Percentiles rank a stretch among this genome's conserved stretches.
phyloP scores from a whole-genome alignment of 225 moss, liverwort and hornwort genomes.

The Marchantia polymorpha region DNA sequence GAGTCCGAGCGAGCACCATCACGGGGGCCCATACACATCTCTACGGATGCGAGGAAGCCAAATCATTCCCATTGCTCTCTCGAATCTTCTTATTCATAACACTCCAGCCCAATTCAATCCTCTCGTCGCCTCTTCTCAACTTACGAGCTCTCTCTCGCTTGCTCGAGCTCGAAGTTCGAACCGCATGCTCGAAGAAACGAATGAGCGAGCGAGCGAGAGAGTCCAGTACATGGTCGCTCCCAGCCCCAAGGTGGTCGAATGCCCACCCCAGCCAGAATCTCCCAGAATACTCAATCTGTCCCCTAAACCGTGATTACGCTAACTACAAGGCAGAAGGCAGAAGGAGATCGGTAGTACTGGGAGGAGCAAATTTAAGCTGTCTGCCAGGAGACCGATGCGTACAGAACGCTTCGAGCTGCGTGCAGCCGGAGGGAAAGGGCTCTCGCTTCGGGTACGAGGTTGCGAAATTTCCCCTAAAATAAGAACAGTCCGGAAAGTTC shows the following conservation, averaged over 20 bases:
- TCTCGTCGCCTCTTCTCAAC: too few species aligned
- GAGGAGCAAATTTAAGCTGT: not conserved
- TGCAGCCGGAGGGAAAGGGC: not conserved
- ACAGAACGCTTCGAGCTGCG: not conserved
- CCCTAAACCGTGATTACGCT: not conserved
- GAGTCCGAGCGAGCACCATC: not conserved
- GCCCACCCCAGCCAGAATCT: not conserved
- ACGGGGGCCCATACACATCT: not conserved
- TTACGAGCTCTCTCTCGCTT: too few species aligned
- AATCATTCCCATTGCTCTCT: not conserved
- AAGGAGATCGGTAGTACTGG: not conserved
- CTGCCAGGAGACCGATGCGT: not conserved
- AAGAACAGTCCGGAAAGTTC: slow-evolving; percentile 3
- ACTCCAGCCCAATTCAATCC: too few species aligned
- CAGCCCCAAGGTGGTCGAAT: not conserved
- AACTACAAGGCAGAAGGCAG: not conserved
- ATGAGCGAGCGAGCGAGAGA: not conserved
- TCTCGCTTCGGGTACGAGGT: not conserved
- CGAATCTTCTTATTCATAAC: not conserved
- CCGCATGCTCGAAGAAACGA: not conserved
- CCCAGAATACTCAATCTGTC: not conserved
- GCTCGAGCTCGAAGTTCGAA: not conserved
- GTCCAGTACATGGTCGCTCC: not conserved
- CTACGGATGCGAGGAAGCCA: not conserved
- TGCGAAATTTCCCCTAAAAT: not conserved